Conservation (phyloP, 768 basidiomycete species). For the Mycena maculata region DNA sequence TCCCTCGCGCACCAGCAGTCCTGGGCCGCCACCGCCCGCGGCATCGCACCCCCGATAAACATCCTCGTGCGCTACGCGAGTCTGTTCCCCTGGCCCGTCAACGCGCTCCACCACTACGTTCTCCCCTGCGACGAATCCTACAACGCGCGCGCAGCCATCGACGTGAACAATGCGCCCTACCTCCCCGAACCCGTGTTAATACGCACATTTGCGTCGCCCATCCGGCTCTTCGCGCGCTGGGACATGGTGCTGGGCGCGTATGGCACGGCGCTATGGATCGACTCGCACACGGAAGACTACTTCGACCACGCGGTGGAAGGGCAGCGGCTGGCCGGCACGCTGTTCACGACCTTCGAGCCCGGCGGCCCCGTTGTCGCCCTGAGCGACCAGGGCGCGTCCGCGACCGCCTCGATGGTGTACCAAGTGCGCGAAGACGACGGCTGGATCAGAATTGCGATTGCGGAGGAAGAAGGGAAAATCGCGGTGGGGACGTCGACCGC, state of each 20-base stretch:
- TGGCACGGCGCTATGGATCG: constrained; percentile 76
- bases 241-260: constrained; percentile 65
- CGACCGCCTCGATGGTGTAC: constrained; percentile 56
- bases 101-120: constrained; percentile 72
- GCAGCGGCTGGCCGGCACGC: constrained; percentile 68
- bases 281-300: constrained; percentile 68
- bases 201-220: constrained; percentile 63
- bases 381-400: constrained; percentile 43
- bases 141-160: constrained; percentile 37
- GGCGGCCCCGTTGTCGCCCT: constrained; percentile 39
- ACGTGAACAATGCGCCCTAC: constrained; percentile 59
- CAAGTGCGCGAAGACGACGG: constrained; percentile 56
- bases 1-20: constrained; percentile 50
- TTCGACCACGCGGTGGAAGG: constrained; percentile 58
- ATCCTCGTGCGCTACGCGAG: constrained; percentile 71
- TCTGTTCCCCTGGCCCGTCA: constrained; percentile 75
- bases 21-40: constrained; percentile 30
- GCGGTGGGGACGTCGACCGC: constrained; percentile 59
- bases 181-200: constrained; percentile 46
- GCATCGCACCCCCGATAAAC: constrained; percentile 51
- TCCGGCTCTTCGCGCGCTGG: constrained; percentile 66
- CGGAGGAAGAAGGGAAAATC: constrained; percentile 61
- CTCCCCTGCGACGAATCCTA: constrained; percentile 59
- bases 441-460: constrained; percentile 61
- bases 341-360: constrained; percentile 39